A percentile compares a stretch with the other conserved stretches of the same genome.
These are phyloP conservation scores for Austroboletus eburneus DNA, from an alignment of 768 basidiomycete species.

Conservation along the genomic window DNA sequence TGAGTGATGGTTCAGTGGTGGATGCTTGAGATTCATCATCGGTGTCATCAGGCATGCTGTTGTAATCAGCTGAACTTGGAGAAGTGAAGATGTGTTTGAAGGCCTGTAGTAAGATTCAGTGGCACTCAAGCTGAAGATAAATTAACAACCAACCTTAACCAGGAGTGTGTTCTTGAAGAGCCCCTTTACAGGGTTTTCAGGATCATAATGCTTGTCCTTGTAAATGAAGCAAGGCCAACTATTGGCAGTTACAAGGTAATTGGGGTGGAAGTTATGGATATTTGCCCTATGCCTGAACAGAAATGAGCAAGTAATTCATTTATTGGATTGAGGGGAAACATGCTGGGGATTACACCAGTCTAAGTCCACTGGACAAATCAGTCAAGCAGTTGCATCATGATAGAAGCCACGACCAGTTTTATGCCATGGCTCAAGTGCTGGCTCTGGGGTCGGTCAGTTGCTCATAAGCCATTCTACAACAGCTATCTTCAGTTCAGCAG, in stretches of 20 bases:
- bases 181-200: neutral
- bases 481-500: conserved; percentile 1
- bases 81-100: conserved; percentile 1
- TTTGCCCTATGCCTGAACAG: neutral
- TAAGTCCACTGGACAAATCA: conserved; percentile 12
- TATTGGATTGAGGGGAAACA: neutral
- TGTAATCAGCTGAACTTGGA: neutral
- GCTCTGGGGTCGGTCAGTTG: neutral
- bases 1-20: no score
- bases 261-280: neutral
- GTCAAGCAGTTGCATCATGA: conserved; percentile 3
- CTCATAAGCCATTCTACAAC: conserved; percentile 2
- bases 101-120: neutral
- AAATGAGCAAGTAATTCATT: neutral
- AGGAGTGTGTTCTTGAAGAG: neutral
- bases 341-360: conserved; percentile 4
- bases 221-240: conserved; percentile 2
- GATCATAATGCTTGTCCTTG: neutral
- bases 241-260: neutral
- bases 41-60: neutral
- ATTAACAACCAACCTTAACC: neutral
- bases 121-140: neutral
- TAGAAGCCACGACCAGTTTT: conserved; percentile 2
- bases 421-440: neutral
- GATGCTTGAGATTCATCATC: neutral